These are phyloP conservation scores for Isoetes engelmannii DNA, from an alignment of 83 land plant genomes.

Conservation along the genomic window DNA sequence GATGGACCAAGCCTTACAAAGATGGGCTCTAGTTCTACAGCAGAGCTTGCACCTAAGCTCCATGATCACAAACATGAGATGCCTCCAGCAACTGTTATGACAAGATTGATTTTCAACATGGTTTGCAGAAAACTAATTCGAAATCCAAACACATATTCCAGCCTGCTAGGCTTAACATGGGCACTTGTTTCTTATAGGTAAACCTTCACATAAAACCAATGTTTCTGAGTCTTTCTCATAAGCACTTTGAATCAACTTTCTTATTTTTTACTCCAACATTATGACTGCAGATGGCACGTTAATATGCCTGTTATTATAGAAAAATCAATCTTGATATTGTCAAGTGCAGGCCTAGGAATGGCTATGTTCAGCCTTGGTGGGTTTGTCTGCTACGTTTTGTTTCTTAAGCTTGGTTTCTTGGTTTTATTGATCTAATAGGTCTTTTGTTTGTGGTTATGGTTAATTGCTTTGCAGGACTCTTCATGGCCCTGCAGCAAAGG, in stretches of 20 bases:
- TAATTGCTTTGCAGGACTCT: slow-evolving; percentile 31
- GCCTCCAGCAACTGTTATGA: slow-evolving; percentile 24
- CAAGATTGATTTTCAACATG: slow-evolving; percentile 68
- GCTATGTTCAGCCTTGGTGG: slow-evolving; percentile 71
- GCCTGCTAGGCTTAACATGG: slow-evolving; percentile 9
- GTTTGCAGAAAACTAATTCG: slow-evolving; percentile 29
- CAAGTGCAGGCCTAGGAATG: slow-evolving; percentile 64
- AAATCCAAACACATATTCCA: slow-evolving; percentile 16
- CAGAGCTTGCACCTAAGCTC: slow-evolving; percentile 42
- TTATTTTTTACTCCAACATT: too few species aligned
- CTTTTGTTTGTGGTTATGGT: not conserved
- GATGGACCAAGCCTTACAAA: slow-evolving; percentile 52
- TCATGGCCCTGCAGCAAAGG: slow-evolving; percentile 43
- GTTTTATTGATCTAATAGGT: not conserved
- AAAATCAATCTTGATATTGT: slow-evolving; percentile 44
- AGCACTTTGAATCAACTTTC: too few species aligned
- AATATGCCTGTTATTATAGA: slow-evolving; percentile 47
- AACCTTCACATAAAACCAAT: too few species aligned
- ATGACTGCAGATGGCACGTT: slow-evolving; percentile 47
- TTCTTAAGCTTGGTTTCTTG: not conserved
- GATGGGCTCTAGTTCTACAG: slow-evolving; percentile 54
- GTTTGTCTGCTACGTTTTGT: not conserved
- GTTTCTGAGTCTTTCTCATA: too few species aligned
- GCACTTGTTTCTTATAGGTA: slow-evolving; percentile 19
- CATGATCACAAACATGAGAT: slow-evolving; percentile 3